Evolutionary conservation across 1,284 basidiomycete species (phyloP), one percentile per base, ranked within the genome.

Genomic region (Cyathus olla): DNA sequence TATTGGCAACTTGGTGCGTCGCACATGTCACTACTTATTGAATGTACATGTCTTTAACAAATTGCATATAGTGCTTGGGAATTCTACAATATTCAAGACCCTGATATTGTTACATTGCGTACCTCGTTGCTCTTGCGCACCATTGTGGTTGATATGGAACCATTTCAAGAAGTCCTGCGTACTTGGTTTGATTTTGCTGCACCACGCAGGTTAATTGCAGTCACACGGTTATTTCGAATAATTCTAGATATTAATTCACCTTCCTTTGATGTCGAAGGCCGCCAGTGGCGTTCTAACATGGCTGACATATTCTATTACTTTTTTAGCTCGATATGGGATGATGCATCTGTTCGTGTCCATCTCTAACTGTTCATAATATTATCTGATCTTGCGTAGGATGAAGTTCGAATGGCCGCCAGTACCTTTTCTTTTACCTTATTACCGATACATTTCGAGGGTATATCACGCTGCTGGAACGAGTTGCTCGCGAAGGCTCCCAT

Each of bases 401-500:
- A 92, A 76, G 77, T 92, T 40, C 81, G 90, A 50, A 69, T 87
- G 13, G 79, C 87, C 4, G 85, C 84, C 1, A 84, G 87, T 61
- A 84, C 85, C 2, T 87, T 87, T 76, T 80, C 85, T 2, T 82
- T 85, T 60, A 87, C 86, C 19, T 75, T 93, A 24, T 82, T 91
- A 21, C 85, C 88, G 5, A 81, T 85, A 27, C 91, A 92, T 74
- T 79, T 89, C 51, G 83, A 88, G 26, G 83, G 85, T 13, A 90
- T 93, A 22, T 80, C 89, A 4, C 71, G 76, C 17, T 93, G 90
- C 66, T 93, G 90, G 87, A 83, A 85, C 56, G 89, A 90, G 66
- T 80, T 83, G 9, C 68, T 93, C 35, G 69, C 79, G 8, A 89
- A 84, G 59, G 80, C 85, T 5, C 85, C 90, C 1, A 80, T 90